Percentiles rank a stretch among this genome's conserved stretches.
Conservation (phyloP, 1,284 basidiomycete species). For the Puccinia novopanici region DNA sequence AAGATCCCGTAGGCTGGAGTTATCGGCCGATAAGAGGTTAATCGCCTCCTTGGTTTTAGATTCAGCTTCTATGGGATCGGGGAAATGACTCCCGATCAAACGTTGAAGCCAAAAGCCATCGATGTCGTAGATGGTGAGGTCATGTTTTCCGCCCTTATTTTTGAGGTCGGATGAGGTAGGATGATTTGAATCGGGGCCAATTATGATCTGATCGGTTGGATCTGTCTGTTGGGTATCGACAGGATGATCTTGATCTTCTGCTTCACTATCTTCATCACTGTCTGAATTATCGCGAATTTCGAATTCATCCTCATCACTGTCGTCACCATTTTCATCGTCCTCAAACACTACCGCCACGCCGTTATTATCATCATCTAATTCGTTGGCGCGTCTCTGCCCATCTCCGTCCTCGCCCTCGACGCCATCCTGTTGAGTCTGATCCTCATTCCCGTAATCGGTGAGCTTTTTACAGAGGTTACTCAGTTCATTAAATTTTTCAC, state of each 20-base stretch:
- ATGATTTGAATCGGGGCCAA: constrained; percentile 59
- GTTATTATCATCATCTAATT: constrained; percentile 74
- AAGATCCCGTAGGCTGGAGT: constrained; percentile 85
- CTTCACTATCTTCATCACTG: constrained; percentile 72
- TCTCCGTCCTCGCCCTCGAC: constrained; percentile 77
- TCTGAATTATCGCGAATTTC: constrained; percentile 89
- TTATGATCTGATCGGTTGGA: constrained; percentile 62
- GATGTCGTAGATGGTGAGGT: constrained; percentile 81
- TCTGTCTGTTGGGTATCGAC: constrained; percentile 58
- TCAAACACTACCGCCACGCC: constrained; percentile 90
- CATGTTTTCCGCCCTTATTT: constrained; percentile 41
- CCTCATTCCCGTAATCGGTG: constrained; percentile 89
- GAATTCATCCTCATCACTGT: constrained; percentile 74
- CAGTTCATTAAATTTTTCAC: constrained; percentile 81
- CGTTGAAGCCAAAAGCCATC: constrained; percentile 99
- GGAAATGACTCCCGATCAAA: constrained; percentile 82
- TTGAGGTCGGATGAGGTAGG: constrained; percentile 43
- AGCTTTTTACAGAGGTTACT: constrained; percentile 90
- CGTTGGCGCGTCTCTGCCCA: constrained; percentile 61
- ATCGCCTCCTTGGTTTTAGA: constrained; percentile 86
- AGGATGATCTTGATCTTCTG: constrained; percentile 69
- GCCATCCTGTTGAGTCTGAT: constrained; percentile 72
- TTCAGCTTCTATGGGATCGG: constrained; percentile 89
- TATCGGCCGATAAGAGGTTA: constrained; percentile 77
- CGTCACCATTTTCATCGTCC: constrained; percentile 72